phyloP scores from a whole-genome alignment of 768 basidiomycete genomes.

The Lanmaoa rubissima region DNA sequence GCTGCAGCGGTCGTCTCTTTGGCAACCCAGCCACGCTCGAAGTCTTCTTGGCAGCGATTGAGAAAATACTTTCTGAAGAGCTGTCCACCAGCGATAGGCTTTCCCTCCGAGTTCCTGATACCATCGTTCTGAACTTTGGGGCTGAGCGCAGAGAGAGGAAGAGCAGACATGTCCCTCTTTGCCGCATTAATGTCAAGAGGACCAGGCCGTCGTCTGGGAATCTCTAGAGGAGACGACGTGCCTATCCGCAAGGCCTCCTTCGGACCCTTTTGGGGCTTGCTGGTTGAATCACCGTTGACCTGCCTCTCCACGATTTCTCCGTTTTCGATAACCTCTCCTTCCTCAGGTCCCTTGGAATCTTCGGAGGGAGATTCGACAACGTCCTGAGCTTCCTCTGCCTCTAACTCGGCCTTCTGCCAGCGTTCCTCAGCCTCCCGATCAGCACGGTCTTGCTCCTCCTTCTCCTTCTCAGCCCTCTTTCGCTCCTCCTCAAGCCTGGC shows the following conservation, averaged over 20 bases:
- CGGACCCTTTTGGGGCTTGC: slow-evolving; percentile 35
- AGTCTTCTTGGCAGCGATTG: slow-evolving; percentile 96
- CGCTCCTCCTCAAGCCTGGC: slow-evolving; percentile 32
- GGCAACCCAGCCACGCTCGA: slow-evolving; percentile 91
- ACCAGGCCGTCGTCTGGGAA: slow-evolving; percentile 56
- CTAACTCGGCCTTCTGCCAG: slow-evolving; percentile 27
- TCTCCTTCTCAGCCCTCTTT: slow-evolving; percentile 32
- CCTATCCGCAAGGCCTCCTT: slow-evolving; percentile 67
- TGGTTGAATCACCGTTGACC: slow-evolving; percentile 38
- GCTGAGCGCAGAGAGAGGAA: slow-evolving; percentile 60
- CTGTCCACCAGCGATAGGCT: slow-evolving; percentile 88
- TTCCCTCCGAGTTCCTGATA: slow-evolving; percentile 76
- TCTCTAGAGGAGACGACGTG: slow-evolving; percentile 46
- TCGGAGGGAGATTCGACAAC: slow-evolving; percentile 39
- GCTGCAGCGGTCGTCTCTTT: slow-evolving; percentile 87
- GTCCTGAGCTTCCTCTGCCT: slow-evolving; percentile 37
- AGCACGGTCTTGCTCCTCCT: slow-evolving; percentile 43
- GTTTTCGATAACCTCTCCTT: slow-evolving; percentile 35
- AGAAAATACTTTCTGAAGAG: slow-evolving; percentile 97
- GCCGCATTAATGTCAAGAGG: slow-evolving; percentile 67
- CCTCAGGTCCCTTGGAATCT: slow-evolving; percentile 46
- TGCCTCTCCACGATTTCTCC: slow-evolving; percentile 29
- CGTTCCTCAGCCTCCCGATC: slow-evolving; percentile 36
- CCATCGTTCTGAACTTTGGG: slow-evolving; percentile 85
- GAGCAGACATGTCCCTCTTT: slow-evolving; percentile 36